Base-by-base conservation (phyloP, 2,329 filamentous ascomycete species). In the Sporothrix globosa region DNA sequence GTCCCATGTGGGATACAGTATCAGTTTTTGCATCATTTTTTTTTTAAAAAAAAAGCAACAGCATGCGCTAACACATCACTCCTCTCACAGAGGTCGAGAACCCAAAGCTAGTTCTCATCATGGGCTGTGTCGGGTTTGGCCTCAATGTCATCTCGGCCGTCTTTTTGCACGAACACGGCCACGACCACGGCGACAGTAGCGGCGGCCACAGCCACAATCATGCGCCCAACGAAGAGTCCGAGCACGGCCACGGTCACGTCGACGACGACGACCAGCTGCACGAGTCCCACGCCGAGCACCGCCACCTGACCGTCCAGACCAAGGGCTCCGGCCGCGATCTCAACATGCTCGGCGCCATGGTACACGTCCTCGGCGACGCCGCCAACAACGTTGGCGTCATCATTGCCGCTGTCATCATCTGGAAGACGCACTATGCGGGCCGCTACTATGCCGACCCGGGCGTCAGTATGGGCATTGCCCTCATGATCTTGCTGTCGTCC, bases 341-440 rank as follows among this genome's bases (percentile, higher is more conserved):
- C n/a, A 90, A 88, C 13, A 90, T 92, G 82, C 80, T 91, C 72
- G 91, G 89, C 1, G 90, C 92, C 0, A 76, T 93, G 13, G 79
- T 92, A 17, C 91, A 94, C 75, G 86, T 93, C 34, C 75, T 91
- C 2, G 89, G 90, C 44, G 91, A 94, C 75, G 90, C 90, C 5
- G 83, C 91, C 73, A 93, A 93, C 80, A 94, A 94, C 74, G 78
- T 93, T 13, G 91, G 90, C 11, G 91, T 94, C 71, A 92, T 93
- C 65, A 81, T 90, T 48, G 86, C 90, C 0, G 90, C 89, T 0
- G 75, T 90, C 2, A 82, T 92, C 44, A 90, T 93, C 77, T 92
- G 90, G 91, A 82, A 88, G 70, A 82, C 85, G 0, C 77, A 83
- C 41, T 87, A 85, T 41, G 81, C 85, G 0, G 82, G 78, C 3